A percentile compares a stretch with the other conserved stretches of the same genome.
Conservation (phyloP, 768 basidiomycete species). For the Hortiboletus campestris region DNA sequence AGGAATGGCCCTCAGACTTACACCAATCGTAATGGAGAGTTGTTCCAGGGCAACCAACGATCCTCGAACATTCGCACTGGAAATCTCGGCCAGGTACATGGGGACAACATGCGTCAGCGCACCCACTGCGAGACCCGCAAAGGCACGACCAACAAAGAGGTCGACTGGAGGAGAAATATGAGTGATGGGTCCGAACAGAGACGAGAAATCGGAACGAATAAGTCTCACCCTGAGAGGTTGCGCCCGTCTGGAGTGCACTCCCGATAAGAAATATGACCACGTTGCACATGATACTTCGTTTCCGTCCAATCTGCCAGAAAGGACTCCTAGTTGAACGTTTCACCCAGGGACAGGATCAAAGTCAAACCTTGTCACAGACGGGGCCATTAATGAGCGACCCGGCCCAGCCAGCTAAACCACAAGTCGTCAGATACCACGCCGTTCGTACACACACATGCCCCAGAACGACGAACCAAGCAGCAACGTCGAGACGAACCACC, state of each 20-base stretch:
- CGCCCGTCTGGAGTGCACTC: constrained; percentile 32
- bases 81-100: constrained; percentile 40
- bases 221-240: constrained; percentile 21
- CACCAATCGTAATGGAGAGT: constrained; percentile 36
- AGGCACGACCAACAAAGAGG: constrained; percentile 31
- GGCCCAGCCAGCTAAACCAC: constrained; percentile 29
- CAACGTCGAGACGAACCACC: constrained; percentile 33
- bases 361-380: constrained; percentile 29
- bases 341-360: not conserved
- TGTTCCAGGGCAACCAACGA: constrained; percentile 37
- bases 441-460: not conserved
- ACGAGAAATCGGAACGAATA: not conserved
- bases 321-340: not conserved
- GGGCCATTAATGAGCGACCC: constrained; percentile 32
- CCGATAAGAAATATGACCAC: constrained; percentile 31
- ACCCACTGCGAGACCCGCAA: constrained; percentile 18
- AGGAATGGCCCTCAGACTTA: constrained; percentile 12
- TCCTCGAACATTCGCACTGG: constrained; percentile 38
- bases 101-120: constrained; percentile 25
- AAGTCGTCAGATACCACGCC: constrained; percentile 5
- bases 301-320: constrained; percentile 26
- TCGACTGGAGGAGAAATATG: constrained; percentile 4
- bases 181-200: not conserved
- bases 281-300: constrained; percentile 26
- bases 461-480: constrained; percentile 22